These are phyloP conservation scores for Croton setiger DNA, from an alignment of 441 rosid species.

Conservation along the genomic window DNA sequence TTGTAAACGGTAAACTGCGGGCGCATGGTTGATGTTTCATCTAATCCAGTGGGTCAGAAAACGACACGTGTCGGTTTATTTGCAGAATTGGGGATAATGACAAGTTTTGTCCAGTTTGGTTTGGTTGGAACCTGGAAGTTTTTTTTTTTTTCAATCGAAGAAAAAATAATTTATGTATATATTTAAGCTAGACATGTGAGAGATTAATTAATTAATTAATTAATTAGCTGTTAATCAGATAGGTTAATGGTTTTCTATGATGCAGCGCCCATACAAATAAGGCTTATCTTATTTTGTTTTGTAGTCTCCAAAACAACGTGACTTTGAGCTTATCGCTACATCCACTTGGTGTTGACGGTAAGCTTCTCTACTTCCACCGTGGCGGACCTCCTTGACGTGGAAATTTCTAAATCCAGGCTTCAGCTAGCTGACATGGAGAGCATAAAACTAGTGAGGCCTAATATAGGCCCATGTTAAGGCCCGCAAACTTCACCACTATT, in stretches of 20 bases:
- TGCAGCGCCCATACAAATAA: too few species aligned
- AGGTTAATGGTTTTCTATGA: too few species aligned
- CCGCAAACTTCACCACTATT: not conserved
- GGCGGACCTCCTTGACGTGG: not conserved
- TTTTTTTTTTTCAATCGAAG: not conserved
- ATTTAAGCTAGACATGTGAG: too few species aligned
- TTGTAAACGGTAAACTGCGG: not conserved
- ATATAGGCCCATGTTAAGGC: not conserved
- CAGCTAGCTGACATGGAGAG: too few species aligned
- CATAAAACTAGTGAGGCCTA: too few species aligned
- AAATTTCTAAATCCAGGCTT: too few species aligned
- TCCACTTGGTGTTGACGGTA: not conserved
- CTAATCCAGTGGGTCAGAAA: slow-evolving; percentile 3
- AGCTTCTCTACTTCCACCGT: not conserved
- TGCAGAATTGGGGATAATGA: slow-evolving; percentile 26
- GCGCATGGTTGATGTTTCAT: slow-evolving; percentile 5
- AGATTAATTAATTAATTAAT: too few species aligned
- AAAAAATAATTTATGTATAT: too few species aligned
- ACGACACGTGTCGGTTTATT: slow-evolving; percentile 17
- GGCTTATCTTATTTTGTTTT: too few species aligned
- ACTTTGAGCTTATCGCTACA: too few species aligned
- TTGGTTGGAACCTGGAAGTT: not conserved
- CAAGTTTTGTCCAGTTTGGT: slow-evolving; percentile 7
- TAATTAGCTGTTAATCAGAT: too few species aligned
- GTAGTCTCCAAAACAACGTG: too few species aligned